Evolutionary conservation across 352 stramenopile genomes (phyloP).

Genomic region (Elongisporangium senticosum): DNA sequence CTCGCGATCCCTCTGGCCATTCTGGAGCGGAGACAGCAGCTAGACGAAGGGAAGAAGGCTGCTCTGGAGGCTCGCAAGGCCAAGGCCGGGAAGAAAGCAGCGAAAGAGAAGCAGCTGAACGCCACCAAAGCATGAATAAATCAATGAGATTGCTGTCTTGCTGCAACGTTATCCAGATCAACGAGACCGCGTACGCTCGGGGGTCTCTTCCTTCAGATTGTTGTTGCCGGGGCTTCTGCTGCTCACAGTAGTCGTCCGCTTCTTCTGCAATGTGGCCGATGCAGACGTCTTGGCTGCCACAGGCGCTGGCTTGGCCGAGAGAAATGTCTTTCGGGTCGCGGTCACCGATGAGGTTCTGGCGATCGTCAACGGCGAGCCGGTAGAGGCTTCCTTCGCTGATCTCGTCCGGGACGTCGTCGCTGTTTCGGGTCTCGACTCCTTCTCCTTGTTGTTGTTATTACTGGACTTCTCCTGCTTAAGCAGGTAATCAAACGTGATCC

Average conservation of each 20-base stretch:
- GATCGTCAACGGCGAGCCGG: too few species aligned
- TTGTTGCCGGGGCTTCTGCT: slow-evolving; percentile 2
- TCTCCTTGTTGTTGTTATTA: neutral
- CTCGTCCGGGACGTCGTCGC: neutral
- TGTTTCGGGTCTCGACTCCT: neutral
- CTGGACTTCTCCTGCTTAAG: slow-evolving; percentile 25
- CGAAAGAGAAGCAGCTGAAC: slow-evolving; percentile 3
- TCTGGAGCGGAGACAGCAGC: slow-evolving; percentile 46
- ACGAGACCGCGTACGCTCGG: neutral
- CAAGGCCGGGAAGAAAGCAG: slow-evolving; percentile 17
- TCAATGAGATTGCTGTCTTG: neutral
- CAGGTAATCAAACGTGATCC: slow-evolving; percentile 63
- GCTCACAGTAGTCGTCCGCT: neutral
- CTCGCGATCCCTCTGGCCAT: slow-evolving; percentile 48
- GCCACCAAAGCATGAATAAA: neutral
- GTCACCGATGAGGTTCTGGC: neutral
- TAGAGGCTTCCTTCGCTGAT: neutral
- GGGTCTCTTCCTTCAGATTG: neutral
- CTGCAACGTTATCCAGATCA: neutral
- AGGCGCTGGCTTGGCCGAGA: neutral
- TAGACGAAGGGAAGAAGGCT: slow-evolving; percentile 32
- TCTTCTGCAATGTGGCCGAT: neutral
- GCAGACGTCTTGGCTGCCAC: neutral
- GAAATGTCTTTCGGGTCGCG: neutral
- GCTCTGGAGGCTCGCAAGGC: slow-evolving; percentile 20